Conservation (phyloP, 176 grass and related monocot genomes). For the Oryza officinalis region DNA sequence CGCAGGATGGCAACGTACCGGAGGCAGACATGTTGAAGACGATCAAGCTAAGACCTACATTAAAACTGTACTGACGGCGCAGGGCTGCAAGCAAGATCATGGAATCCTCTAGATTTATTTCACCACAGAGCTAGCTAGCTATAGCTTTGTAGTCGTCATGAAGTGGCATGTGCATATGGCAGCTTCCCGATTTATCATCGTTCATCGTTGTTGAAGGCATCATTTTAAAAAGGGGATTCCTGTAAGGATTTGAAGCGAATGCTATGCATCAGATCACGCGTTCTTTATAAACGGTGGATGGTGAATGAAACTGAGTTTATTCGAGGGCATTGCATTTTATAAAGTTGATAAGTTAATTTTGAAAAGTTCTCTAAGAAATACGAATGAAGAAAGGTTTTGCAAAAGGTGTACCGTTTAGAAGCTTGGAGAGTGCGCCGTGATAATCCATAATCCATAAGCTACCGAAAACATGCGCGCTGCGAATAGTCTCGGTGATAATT, state of each 20-base stretch:
- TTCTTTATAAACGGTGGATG: no score
- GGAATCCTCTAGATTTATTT: not conserved
- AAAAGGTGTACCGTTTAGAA: no score
- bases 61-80: slow-evolving; percentile 10
- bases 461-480: no score
- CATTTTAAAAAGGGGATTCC: not conserved
- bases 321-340: no score
- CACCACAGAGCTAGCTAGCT: not conserved
- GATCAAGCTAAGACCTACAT: not conserved
- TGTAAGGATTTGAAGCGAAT: not conserved
- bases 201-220: not conserved
- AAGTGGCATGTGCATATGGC: not conserved
- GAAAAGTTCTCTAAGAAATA: no score
- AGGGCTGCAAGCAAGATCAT: not conserved
- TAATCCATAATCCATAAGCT: no score
- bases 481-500: not conserved
- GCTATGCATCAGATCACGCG: not conserved
- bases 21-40: not conserved
- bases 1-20: not conserved
- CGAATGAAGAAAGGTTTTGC: no score
- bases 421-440: no score
- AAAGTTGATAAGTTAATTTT: no score
- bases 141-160: not conserved
- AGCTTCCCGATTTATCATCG: not conserved
- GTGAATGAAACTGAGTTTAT: no score